Evolutionary conservation across 2,329 filamentous ascomycete species (phyloP).

Genomic region (Coccinonectria pachysandricola): DNA sequence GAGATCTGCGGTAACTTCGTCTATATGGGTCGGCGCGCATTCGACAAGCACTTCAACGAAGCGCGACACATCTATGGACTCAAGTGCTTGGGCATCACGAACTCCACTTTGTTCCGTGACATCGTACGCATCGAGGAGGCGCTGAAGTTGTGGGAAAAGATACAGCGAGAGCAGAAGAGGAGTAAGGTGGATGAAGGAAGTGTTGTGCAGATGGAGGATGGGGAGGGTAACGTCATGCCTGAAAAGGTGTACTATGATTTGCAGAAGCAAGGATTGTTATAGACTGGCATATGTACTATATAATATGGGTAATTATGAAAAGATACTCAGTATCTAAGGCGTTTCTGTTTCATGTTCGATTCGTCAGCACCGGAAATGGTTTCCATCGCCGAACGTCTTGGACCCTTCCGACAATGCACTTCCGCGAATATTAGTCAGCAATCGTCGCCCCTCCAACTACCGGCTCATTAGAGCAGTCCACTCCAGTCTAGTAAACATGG

Average conservation of each 20-base stretch:
- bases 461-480: no score
- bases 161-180: conserved; percentile 75
- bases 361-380: no score
- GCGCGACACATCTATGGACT: conserved; percentile 85
- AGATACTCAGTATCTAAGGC: no score
- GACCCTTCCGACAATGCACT: no score
- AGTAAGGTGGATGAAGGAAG: conserved; percentile 67
- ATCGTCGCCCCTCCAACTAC: no score
- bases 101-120: conserved; percentile 83
- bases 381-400: no score
- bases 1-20: conserved; percentile 97
- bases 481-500: conserved; percentile 9
- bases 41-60: conserved; percentile 98
- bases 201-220: conserved; percentile 97
- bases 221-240: conserved; percentile 95
- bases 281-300: no score
- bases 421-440: no score
- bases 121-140: conserved; percentile 91
- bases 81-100: conserved; percentile 87
- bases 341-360: no score
- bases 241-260: conserved; percentile 96
- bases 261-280: conserved; percentile 81
- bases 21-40: conserved; percentile 94
- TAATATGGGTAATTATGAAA: no score
- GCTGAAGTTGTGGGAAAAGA: conserved; percentile 81